Percentiles rank a stretch among this genome's conserved stretches.
Conservation (phyloP, 352 stramenopile species). For the Phytophthora lateralis region DNA sequence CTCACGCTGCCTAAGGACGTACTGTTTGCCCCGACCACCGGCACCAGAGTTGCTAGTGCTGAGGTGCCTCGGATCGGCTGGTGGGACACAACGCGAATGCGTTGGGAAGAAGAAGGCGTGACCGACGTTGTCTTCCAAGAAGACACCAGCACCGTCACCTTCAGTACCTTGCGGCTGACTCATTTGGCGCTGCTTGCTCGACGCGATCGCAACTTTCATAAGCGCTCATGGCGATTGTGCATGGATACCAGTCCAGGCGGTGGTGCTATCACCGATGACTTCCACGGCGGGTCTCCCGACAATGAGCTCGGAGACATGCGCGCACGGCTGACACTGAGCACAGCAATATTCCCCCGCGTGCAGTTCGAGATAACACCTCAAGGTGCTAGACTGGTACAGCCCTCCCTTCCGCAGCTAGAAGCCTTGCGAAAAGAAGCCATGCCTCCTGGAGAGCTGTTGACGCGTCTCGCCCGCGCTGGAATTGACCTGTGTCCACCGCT, state of each 20-base stretch:
- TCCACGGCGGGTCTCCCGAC: slow-evolving; percentile 8
- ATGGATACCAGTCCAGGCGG: slow-evolving; percentile 52
- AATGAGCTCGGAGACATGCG: slow-evolving; percentile 23
- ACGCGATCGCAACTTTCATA: slow-evolving; percentile 73
- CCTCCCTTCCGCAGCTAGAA: slow-evolving; percentile 52
- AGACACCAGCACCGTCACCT: slow-evolving; percentile 66
- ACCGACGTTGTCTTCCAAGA: slow-evolving; percentile 60
- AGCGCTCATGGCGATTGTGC: slow-evolving; percentile 61
- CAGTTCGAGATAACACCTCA: slow-evolving; percentile 73
- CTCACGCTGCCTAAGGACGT: slow-evolving; percentile 56
- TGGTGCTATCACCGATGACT: slow-evolving; percentile 5
- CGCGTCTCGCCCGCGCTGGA: slow-evolving; percentile 54
- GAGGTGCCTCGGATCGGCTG: slow-evolving; percentile 60
- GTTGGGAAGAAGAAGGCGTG: slow-evolving; percentile 82
- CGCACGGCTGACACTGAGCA: slow-evolving; percentile 61
- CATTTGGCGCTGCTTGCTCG: slow-evolving; percentile 73
- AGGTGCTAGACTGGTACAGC: slow-evolving; percentile 60
- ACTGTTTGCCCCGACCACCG: slow-evolving; percentile 39
- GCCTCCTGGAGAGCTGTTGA: slow-evolving; percentile 63
- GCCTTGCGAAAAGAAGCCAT: slow-evolving; percentile 42
- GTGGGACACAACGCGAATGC: slow-evolving; percentile 58
- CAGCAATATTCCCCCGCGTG: slow-evolving; percentile 54
- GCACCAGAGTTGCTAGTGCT: background rate
- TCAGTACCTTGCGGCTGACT: slow-evolving; percentile 79
- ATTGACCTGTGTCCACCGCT: slow-evolving; percentile 65